Conservation (phyloP, 129 eudicot genomes). For the Apium graveolens region DNA sequence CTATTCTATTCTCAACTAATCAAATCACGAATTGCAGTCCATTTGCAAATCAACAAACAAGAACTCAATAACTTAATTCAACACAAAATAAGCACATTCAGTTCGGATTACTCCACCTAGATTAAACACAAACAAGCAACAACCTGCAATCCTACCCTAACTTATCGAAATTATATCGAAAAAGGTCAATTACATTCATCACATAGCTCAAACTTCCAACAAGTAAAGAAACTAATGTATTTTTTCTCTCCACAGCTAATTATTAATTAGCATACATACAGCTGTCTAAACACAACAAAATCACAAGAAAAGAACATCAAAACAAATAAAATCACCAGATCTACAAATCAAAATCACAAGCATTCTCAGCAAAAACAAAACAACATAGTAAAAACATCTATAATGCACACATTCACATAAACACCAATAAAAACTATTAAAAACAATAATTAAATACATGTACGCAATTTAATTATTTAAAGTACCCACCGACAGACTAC, state of each 20-base stretch:
- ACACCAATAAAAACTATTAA: not conserved
- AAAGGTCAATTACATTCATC: not conserved
- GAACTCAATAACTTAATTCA: not conserved
- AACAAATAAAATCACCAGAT: not conserved
- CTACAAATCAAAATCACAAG: not conserved
- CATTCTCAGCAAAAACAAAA: not conserved
- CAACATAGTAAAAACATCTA: not conserved
- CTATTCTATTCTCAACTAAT: not conserved
- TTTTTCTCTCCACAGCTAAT: too few species aligned
- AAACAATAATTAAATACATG: too few species aligned
- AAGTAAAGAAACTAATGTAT: too few species aligned
- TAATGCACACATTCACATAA: not conserved
- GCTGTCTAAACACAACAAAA: not conserved
- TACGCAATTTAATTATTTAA: not conserved
- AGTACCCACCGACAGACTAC: not conserved
- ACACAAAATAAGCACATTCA: not conserved
- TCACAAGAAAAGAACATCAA: not conserved
- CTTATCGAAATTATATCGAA: not conserved
- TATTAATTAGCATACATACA: not conserved
- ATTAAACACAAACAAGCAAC: not conserved
- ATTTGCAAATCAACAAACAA: not conserved
- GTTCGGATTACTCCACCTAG: not conserved
- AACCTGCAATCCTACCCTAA: not conserved
- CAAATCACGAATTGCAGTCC: not conserved
- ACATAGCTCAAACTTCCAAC: not conserved